These are phyloP conservation scores for Begonia peltatifolia DNA, from an alignment of 306 rosid genomes.

Conservation along the genomic window DNA sequence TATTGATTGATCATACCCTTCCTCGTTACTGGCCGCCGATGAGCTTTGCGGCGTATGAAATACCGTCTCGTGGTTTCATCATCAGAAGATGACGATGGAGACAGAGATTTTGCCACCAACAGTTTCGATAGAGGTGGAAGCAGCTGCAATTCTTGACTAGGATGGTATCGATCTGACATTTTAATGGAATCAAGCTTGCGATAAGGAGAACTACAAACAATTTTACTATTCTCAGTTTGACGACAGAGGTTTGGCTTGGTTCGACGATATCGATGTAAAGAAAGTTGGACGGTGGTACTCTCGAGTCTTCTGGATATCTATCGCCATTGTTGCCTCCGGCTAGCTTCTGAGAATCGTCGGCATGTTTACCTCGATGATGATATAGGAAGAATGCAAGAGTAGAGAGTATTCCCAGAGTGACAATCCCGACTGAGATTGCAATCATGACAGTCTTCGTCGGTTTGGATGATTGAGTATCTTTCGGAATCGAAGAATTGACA, in stretches of 20 bases:
- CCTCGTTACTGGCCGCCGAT: slow-evolving; percentile 43
- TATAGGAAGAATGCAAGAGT: slow-evolving; percentile 75
- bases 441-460: slow-evolving; percentile 68
- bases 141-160: slow-evolving; percentile 91
- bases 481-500: slow-evolving; percentile 40
- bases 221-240: slow-evolving; percentile 12
- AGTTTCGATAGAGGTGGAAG: slow-evolving; percentile 56
- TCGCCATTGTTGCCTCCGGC: slow-evolving; percentile 23
- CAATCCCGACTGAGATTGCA: slow-evolving; percentile 77
- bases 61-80: slow-evolving; percentile 42
- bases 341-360: slow-evolving; percentile 48
- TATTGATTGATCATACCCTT: neutral
- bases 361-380: slow-evolving; percentile 63
- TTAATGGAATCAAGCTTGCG: slow-evolving; percentile 56
- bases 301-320: slow-evolving; percentile 26
- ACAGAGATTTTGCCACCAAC: slow-evolving; percentile 26
- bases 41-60: slow-evolving; percentile 75
- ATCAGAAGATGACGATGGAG: slow-evolving; percentile 34
- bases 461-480: slow-evolving; percentile 51
- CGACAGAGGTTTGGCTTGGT: slow-evolving; percentile 27
- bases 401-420: slow-evolving; percentile 86
- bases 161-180: slow-evolving; percentile 76
- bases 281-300: slow-evolving; percentile 48
- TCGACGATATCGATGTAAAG: slow-evolving; percentile 90
- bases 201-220: slow-evolving; percentile 58